Evolutionary conservation across 176 grass and related monocot species (phyloP).

Genomic region (bread wheat (Triticum aestivum)): DNA sequence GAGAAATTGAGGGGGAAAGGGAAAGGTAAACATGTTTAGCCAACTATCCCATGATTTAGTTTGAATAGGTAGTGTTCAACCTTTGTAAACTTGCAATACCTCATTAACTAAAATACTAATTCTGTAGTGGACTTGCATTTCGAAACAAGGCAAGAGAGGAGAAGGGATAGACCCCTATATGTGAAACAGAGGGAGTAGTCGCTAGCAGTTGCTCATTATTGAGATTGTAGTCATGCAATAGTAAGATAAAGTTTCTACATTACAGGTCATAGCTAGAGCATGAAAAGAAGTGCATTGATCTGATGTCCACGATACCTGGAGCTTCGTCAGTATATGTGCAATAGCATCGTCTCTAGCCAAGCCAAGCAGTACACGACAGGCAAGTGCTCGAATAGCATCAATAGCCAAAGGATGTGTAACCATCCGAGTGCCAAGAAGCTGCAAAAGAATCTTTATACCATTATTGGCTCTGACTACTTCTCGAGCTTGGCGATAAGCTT

Average conservation of each 20-base stretch:
- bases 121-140: neutral
- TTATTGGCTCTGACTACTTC: conserved; percentile 95
- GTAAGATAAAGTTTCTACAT: neutral
- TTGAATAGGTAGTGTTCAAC: neutral
- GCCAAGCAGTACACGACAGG: conserved; percentile 92
- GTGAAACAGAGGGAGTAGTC: neutral
- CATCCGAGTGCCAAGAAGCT: conserved; percentile 88
- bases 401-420: conserved; percentile 82
- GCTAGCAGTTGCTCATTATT: neutral
- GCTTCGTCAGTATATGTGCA: conserved; percentile 95
- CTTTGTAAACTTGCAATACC: neutral
- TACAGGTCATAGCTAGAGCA: neutral
- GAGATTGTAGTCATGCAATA: neutral
- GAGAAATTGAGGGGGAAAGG: neutral
- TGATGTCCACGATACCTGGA: conserved; percentile 56
- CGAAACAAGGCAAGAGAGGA: neutral
- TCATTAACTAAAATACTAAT: neutral
- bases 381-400: conserved; percentile 88
- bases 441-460: conserved; percentile 95
- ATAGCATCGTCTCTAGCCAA: conserved; percentile 94
- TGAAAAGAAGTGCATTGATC: neutral
- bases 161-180: neutral
- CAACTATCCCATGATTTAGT: neutral
- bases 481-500: conserved; percentile 89
- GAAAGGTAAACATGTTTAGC: neutral